phyloP scores from a whole-genome alignment of 176 grass and related monocot genomes.

The Thinopyrum elongatum region DNA sequence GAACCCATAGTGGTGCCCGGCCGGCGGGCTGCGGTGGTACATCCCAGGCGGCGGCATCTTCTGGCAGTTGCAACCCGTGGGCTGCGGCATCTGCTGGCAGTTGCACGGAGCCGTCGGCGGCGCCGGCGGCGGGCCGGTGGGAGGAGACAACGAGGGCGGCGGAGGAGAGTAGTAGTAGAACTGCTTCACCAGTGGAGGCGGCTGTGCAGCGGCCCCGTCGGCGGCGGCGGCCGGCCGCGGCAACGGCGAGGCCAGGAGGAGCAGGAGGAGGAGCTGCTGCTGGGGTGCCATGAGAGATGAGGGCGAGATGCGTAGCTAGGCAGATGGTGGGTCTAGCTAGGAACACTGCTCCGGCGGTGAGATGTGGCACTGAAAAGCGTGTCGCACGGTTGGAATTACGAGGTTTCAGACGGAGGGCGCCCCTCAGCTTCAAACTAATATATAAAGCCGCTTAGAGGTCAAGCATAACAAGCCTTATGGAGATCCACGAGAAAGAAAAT shows the following conservation, averaged over 20 bases:
- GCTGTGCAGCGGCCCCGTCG: neutral
- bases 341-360: neutral
- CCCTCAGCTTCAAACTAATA: too few species aligned
- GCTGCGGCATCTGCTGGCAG: conserved; percentile 2
- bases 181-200: conserved; percentile 7
- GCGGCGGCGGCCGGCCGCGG: neutral
- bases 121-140: neutral
- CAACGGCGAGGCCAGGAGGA: neutral
- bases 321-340: neutral
- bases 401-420: too few species aligned
- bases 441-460: too few species aligned
- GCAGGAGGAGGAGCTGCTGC: neutral
- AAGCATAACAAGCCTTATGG: too few species aligned
- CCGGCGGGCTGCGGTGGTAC: neutral
- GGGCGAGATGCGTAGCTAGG: neutral
- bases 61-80: neutral
- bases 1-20: conserved; percentile 19
- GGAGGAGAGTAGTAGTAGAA: conserved; percentile 59
- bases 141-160: conserved; percentile 19
- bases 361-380: too few species aligned
- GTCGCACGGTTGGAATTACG: too few species aligned
- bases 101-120: conserved; percentile 4
- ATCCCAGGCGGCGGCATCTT: neutral
- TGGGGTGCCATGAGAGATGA: conserved; percentile 13
- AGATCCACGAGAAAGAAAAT: too few species aligned